A percentile compares a stretch with the other conserved stretches of the same genome.
These are phyloP conservation scores for Ascochyta koolunga DNA, from an alignment of 2,329 filamentous ascomycete genomes.

Conservation along the genomic window DNA sequence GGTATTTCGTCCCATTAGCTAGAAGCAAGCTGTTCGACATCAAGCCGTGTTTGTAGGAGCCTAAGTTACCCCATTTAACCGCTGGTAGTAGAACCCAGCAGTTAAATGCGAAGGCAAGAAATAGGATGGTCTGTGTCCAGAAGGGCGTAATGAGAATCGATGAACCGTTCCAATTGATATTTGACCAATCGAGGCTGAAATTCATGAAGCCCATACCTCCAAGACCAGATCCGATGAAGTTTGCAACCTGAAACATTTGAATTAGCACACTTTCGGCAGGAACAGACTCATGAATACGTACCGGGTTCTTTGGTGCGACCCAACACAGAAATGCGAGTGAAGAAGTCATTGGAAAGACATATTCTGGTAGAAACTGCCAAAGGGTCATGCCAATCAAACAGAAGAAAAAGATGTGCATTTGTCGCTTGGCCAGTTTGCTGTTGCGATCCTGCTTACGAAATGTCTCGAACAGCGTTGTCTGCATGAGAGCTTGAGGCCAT, in stretches of 20 bases:
- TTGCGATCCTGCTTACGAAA: constrained; percentile 59
- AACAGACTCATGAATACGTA: constrained; percentile 17
- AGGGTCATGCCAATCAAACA: constrained; percentile 59
- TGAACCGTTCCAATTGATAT: constrained; percentile 56
- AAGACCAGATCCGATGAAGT: constrained; percentile 66
- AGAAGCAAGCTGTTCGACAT: constrained; percentile 65
- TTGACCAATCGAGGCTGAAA: constrained; percentile 66
- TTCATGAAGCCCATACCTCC: constrained; percentile 68
- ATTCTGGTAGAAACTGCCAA: constrained; percentile 69
- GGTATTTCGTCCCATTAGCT: constrained; percentile 57
- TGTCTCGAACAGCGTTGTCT: constrained; percentile 65
- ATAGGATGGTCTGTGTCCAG: constrained; percentile 65
- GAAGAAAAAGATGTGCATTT: constrained; percentile 64
- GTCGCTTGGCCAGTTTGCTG: constrained; percentile 58
- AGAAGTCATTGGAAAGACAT: constrained; percentile 63
- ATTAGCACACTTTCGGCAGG: background rate
- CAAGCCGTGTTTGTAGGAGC: constrained; percentile 58
- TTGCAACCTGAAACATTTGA: constrained; percentile 47
- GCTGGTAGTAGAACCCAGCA: constrained; percentile 65
- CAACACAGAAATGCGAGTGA: constrained; percentile 68
- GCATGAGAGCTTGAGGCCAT: constrained; percentile 59
- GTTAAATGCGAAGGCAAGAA: constrained; percentile 61
- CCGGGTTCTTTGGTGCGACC: constrained; percentile 64
- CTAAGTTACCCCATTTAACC: constrained; percentile 64
- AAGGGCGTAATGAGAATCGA: constrained; percentile 59